These are phyloP conservation scores for Ceratocystis colombiana DNA, from an alignment of 2,329 filamentous ascomycete genomes.

Conservation along the genomic window DNA sequence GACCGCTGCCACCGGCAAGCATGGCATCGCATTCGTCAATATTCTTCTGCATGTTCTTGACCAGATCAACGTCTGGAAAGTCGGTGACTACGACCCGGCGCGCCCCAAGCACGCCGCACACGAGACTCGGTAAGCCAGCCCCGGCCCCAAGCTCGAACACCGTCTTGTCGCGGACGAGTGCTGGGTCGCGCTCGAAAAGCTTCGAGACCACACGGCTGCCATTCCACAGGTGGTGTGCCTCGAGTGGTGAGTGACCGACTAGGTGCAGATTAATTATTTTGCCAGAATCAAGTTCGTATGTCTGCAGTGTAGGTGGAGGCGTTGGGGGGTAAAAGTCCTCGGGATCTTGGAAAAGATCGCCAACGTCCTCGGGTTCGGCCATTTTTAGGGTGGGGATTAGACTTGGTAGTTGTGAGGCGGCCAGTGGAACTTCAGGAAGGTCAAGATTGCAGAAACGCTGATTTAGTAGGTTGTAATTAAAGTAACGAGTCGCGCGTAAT, in stretches of 20 bases:
- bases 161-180: constrained; percentile 54
- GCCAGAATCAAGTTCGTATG: constrained; percentile 59
- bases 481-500: too few species aligned
- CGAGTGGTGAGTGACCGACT: constrained; percentile 78
- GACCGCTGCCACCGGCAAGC: constrained; percentile 31
- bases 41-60: constrained; percentile 69
- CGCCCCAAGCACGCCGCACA: constrained; percentile 65
- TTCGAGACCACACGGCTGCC: constrained; percentile 66
- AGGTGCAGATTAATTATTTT: constrained; percentile 59
- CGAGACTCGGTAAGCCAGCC: constrained; percentile 71
- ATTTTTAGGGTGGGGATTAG: constrained; percentile 26
- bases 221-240: constrained; percentile 89
- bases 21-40: constrained; percentile 47
- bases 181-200: constrained; percentile 63
- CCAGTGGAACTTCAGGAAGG: not conserved
- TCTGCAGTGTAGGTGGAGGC: constrained; percentile 61
- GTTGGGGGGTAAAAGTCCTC: constrained; percentile 69
- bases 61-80: constrained; percentile 75
- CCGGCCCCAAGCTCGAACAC: constrained; percentile 85
- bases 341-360: constrained; percentile 66
- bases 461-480: not conserved
- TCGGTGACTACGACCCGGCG: constrained; percentile 68
- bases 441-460: not conserved
- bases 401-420: not conserved
- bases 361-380: constrained; percentile 34